Evolutionary conservation across 805 yeast genomes (phyloP).

Genomic region (Lachancea sp.): DNA sequence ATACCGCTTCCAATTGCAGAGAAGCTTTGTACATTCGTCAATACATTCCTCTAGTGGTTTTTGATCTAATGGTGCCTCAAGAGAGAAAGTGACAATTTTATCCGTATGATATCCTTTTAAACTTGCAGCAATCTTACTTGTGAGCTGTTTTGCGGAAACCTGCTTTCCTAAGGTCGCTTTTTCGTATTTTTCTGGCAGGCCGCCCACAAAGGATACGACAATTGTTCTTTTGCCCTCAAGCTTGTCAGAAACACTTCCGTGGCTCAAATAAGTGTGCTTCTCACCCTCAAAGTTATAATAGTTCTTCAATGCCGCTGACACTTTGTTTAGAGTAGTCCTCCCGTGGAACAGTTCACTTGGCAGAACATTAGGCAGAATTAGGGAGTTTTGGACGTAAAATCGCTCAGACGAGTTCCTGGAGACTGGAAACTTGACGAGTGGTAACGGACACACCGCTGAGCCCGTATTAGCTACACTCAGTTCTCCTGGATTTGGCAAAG

Average conservation of each 20-base stretch:
- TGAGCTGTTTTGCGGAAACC: conserved; percentile 25
- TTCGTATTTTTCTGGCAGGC: conserved; percentile 31
- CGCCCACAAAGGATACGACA: conserved; percentile 28
- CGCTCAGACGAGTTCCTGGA: conserved; percentile 14
- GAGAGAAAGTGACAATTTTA: conserved; percentile 27
- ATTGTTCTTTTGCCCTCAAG: conserved; percentile 22
- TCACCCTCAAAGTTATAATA: conserved; percentile 36
- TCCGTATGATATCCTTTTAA: conserved; percentile 26
- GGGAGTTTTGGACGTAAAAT: conserved; percentile 23
- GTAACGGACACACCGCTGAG: conserved; percentile 26
- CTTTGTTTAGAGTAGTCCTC: conserved; percentile 31
- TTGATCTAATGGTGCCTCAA: conserved; percentile 32
- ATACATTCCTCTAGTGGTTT: conserved; percentile 28
- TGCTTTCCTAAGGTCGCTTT: conserved; percentile 24
- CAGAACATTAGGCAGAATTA: conserved; percentile 28
- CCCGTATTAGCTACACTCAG: conserved; percentile 28
- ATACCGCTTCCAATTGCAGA: conserved; percentile 44
- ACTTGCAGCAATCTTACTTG: conserved; percentile 24
- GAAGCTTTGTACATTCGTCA: conserved; percentile 40
- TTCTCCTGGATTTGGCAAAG: conserved; percentile 19
- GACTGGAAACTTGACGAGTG: conserved; percentile 22
- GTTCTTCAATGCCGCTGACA: conserved; percentile 32
- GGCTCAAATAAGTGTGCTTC: conserved; percentile 34
- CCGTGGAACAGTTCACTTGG: conserved; percentile 27
- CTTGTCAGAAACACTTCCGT: conserved; percentile 13